These are phyloP conservation scores for Aspergillus ibericus DNA, from an alignment of 2,329 filamentous ascomycete genomes.

Conservation along the genomic window DNA sequence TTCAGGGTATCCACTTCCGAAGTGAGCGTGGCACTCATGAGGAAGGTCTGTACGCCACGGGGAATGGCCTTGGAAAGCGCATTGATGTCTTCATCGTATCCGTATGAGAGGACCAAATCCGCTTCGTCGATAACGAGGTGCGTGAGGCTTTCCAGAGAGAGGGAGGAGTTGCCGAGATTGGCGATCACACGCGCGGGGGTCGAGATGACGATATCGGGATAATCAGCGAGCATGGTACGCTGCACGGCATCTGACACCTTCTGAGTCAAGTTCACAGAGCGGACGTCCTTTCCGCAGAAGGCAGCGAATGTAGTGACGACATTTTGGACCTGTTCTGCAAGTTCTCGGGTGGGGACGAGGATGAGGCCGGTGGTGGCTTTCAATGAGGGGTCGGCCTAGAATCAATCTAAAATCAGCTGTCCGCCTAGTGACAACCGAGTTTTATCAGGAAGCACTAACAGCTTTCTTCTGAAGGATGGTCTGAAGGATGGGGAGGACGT, in stretches of 20 bases:
- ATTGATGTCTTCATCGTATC: slow-evolving; percentile 86
- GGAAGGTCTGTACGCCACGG: slow-evolving; percentile 80
- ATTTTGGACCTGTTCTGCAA: slow-evolving; percentile 86
- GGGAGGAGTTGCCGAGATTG: slow-evolving; percentile 70
- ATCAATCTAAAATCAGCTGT: slow-evolving; percentile 2
- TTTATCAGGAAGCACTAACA: slow-evolving; percentile 41
- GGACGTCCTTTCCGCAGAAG: slow-evolving; percentile 82
- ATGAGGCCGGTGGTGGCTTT: slow-evolving; percentile 72
- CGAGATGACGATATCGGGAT: slow-evolving; percentile 84
- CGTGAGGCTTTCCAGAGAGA: slow-evolving; percentile 69
- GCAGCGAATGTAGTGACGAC: slow-evolving; percentile 72
- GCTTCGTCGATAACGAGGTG: slow-evolving; percentile 91
- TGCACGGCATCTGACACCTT: slow-evolving; percentile 89
- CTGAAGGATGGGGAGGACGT: slow-evolving; percentile 85
- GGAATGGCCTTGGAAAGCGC: slow-evolving; percentile 75
- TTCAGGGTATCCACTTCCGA: slow-evolving; percentile 84
- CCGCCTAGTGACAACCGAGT: neutral
- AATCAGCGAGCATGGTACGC: slow-evolving; percentile 78
- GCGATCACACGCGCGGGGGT: slow-evolving; percentile 82
- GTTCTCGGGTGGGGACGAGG: slow-evolving; percentile 89
- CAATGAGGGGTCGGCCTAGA: slow-evolving; percentile 37
- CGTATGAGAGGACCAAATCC: slow-evolving; percentile 89
- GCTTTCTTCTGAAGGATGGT: slow-evolving; percentile 76
- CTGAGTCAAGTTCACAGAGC: slow-evolving; percentile 81
- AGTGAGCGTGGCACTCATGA: slow-evolving; percentile 92